Percentiles rank a stretch among this genome's conserved stretches.
Evolutionary conservation across 2,329 filamentous ascomycete genomes (phyloP).

Genomic region (Eutypella sp.): DNA sequence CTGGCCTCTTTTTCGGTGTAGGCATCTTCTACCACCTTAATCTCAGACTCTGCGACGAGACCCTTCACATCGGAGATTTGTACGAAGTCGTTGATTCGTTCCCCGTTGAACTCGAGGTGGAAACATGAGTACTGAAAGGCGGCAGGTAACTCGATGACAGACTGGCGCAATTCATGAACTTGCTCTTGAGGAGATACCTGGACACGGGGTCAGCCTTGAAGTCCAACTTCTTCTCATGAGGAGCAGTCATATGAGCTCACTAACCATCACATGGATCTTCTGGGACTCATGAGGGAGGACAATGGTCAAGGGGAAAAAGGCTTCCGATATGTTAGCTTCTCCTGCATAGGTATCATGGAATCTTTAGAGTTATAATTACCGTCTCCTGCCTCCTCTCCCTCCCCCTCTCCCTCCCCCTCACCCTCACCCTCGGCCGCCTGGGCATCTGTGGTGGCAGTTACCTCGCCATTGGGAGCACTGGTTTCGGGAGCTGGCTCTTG

Average conservation of each 20-base stretch:
- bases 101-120: slow-evolving; percentile 85
- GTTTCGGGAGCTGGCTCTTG: slow-evolving; percentile 16
- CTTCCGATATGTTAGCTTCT: slow-evolving; percentile 19
- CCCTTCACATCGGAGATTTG: slow-evolving; percentile 85
- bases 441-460: too few relatives aligned
- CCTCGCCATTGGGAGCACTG: slow-evolving; percentile 19
- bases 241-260: slow-evolving; percentile 23
- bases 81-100: slow-evolving; percentile 91
- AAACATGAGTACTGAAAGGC: slow-evolving; percentile 99
- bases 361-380: slow-evolving; percentile 12
- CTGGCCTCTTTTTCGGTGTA: slow-evolving; percentile 98
- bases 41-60: slow-evolving; percentile 70
- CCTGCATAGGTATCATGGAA: slow-evolving; percentile 12
- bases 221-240: slow-evolving; percentile 4
- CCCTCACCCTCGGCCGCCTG: slow-evolving; percentile 16
- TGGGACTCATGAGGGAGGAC: slow-evolving; percentile 74
- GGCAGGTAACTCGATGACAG: slow-evolving; percentile 85
- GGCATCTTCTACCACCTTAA: slow-evolving; percentile 83
- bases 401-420: slow-evolving; percentile 19
- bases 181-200: slow-evolving; percentile 91
- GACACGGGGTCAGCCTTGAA: slow-evolving; percentile 16
- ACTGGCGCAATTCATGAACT: slow-evolving; percentile 94
- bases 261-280: slow-evolving; percentile 81
- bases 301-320: slow-evolving; percentile 63
- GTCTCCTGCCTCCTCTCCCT: slow-evolving; percentile 19